Evolutionary conservation across 192 early-diverging fungal species (phyloP), one percentile per base, ranked within the genome.

Genomic region (Backusella psychrophila): DNA sequence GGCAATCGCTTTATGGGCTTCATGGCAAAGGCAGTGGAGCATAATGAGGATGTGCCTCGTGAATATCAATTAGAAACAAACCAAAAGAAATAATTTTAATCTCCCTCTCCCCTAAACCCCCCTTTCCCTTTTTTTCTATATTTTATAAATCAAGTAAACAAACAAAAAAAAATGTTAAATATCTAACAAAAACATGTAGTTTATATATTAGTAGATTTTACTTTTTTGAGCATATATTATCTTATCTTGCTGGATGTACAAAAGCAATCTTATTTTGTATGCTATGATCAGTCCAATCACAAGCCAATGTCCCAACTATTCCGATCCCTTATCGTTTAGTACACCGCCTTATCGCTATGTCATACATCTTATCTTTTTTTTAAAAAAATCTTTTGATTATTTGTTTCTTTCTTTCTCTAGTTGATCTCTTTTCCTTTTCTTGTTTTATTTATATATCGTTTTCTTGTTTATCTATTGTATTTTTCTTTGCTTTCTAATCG

Each of bases 1-100:
- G 98, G 94, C 3, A 79, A 89, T 65, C 90, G 98, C 17, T 99
- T 99, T 79, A 75, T 97, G 78, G 82, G 85, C 34, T 99, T 98
- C 79, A 96, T 98, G 92, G 89, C 87, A 59, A 82, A 81, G 19
- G 83, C 87, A 23, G 71, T 90, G 29, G 80, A 85, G 33, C 83
- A 86, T 73, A 82, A 72, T 76, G 85, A 85, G 65, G 88, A 89
- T 46, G 78, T 89, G 23, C 26, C 67, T 41, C 39, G 42, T 6
- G 63, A 75, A 66, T 75, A 34, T 23, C 56, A 74, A 75, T 68
- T 73, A 36, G 41, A 78, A 68, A 53, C 19, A 41, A 77, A 71
- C 6, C 35, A 76, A 52, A 76, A 53, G 31, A 76, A 66, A 68
- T 63, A 63, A 63, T 63, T 63, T 33, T 63, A 12, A 29, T 33